These are phyloP conservation scores for Clitopilus passeckerianus DNA, from an alignment of 768 basidiomycete species.

Conservation along the genomic window DNA sequence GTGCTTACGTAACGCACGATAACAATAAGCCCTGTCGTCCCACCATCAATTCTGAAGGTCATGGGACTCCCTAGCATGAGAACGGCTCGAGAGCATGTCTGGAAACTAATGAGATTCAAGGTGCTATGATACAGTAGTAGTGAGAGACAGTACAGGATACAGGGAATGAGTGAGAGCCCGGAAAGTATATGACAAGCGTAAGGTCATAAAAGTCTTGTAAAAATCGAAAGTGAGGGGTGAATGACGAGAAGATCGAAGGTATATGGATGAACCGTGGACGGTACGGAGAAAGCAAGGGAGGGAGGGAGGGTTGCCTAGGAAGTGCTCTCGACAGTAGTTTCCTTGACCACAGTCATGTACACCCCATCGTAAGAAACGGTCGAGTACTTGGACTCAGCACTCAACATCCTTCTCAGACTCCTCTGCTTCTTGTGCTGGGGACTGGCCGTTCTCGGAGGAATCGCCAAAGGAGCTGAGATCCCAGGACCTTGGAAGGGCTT, in stretches of 20 bases:
- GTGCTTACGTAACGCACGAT: conserved; percentile 18
- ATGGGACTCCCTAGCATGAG: background rate
- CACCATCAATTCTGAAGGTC: background rate
- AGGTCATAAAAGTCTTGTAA: background rate
- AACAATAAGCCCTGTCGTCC: conserved; percentile 21
- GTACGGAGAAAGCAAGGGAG: background rate
- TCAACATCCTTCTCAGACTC: conserved; percentile 20
- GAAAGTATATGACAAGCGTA: background rate
- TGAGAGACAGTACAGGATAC: background rate
- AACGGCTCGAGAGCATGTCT: background rate
- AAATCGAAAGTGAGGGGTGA: background rate
- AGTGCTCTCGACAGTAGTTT: conserved; percentile 8
- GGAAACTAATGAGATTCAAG: conserved; percentile 1
- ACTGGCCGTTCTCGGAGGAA: conserved; percentile 11
- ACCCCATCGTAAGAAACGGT: background rate
- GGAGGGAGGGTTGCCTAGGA: background rate
- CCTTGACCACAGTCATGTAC: conserved; percentile 41
- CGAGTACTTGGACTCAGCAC: conserved; percentile 4
- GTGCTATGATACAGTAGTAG: background rate
- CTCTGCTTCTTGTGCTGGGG: conserved; percentile 18
- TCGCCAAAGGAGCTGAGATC: conserved; percentile 17
- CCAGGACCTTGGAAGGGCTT: conserved; percentile 27
- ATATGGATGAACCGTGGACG: too few relatives aligned
- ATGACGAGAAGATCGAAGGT: conserved; percentile 14
- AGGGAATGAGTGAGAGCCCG: background rate